A percentile compares a stretch with the other conserved stretches of the same genome.
These are phyloP conservation scores for Amanita pallidorosea DNA, from an alignment of 768 basidiomycete genomes.

Conservation along the genomic window DNA sequence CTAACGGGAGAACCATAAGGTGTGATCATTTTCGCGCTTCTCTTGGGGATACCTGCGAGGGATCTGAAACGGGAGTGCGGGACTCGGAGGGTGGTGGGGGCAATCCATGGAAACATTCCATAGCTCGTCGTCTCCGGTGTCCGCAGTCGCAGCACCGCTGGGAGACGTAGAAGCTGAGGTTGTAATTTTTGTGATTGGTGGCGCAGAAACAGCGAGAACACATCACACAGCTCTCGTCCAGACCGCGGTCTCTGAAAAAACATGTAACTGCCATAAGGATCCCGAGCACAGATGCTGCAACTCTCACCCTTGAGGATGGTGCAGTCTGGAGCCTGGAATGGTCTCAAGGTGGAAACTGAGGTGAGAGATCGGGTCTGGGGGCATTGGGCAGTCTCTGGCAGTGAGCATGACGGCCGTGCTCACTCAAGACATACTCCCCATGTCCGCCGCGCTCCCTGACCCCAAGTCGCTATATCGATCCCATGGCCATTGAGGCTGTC, in stretches of 20 bases:
- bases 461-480: no score
- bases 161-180: slow-evolving; percentile 86
- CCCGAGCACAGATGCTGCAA: slow-evolving; percentile 25
- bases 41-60: slow-evolving; percentile 29
- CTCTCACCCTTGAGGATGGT: slow-evolving; percentile 88
- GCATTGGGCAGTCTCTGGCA: not conserved
- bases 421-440: no score
- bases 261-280: not conserved
- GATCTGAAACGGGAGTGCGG: slow-evolving; percentile 15
- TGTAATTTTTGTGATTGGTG: slow-evolving; percentile 80
- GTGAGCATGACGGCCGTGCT: not conserved
- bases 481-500: no score
- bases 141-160: slow-evolving; percentile 96
- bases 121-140: slow-evolving; percentile 77
- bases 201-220: slow-evolving; percentile 86
- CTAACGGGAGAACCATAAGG: slow-evolving; percentile 59
- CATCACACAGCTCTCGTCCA: slow-evolving; percentile 84
- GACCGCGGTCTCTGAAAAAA: slow-evolving; percentile 68
- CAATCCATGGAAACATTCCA: slow-evolving; percentile 67
- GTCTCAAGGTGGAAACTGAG: slow-evolving; percentile 71
- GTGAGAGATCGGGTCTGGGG: slow-evolving; percentile 55
- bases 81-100: slow-evolving; percentile 72
- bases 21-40: slow-evolving; percentile 28
- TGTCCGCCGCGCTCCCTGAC: no score
- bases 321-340: slow-evolving; percentile 67